These are phyloP conservation scores for Limonium bicolor DNA, from an alignment of 148 eudicot genomes.

Conservation along the genomic window DNA sequence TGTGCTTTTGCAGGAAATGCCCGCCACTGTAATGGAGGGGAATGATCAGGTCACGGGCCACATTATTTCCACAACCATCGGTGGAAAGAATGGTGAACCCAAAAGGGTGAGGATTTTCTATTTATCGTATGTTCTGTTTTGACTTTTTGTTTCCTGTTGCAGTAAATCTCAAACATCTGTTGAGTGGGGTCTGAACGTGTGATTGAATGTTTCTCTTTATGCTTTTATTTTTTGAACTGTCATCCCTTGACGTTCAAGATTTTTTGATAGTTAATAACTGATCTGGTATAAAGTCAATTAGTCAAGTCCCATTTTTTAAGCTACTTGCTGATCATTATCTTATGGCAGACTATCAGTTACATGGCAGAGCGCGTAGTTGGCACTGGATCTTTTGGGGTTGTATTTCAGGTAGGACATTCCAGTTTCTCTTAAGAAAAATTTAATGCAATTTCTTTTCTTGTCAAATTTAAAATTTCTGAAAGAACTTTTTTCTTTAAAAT, in stretches of 20 bases:
- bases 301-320: neutral
- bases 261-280: neutral
- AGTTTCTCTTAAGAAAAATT: no score
- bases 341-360: slow-evolving; percentile 43
- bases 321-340: neutral
- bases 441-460: no score
- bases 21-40: slow-evolving; percentile 52
- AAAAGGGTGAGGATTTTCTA: slow-evolving; percentile 35
- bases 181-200: neutral
- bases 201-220: neutral
- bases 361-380: slow-evolving; percentile 73
- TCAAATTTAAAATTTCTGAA: no score
- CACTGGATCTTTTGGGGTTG: slow-evolving; percentile 61
- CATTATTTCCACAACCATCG: slow-evolving; percentile 80
- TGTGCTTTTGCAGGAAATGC: slow-evolving; percentile 43
- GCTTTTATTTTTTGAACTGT: neutral
- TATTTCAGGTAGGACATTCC: slow-evolving; percentile 32
- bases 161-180: neutral
- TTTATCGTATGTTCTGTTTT: neutral
- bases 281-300: neutral
- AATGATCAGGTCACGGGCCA: slow-evolving; percentile 73
- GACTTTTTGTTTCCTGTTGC: neutral
- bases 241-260: neutral
- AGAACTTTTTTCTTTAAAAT: no score
- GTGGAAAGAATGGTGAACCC: slow-evolving; percentile 87